Conservation (phyloP, 1,284 basidiomycete species). For the Microbotryomycetes sp. region DNA sequence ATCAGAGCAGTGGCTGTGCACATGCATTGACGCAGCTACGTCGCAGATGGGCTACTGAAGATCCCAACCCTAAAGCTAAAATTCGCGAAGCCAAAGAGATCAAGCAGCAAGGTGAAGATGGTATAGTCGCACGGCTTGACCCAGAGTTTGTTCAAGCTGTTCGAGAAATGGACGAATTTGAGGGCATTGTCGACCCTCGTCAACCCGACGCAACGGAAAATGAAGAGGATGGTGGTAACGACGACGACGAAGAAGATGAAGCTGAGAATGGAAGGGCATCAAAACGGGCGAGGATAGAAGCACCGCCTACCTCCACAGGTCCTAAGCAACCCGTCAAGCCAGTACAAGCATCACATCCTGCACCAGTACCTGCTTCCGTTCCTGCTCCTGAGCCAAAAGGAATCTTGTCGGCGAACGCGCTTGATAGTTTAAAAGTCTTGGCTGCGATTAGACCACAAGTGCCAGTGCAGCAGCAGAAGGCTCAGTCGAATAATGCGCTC, state of each 20-base stretch:
- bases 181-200: constrained; percentile 32
- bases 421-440: constrained; percentile 23
- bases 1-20: too few relatives aligned
- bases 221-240: constrained; percentile 28
- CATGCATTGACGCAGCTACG: not conserved
- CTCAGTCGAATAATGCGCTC: not conserved
- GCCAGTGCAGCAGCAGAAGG: not conserved
- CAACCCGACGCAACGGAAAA: constrained; percentile 18
- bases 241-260: constrained; percentile 27
- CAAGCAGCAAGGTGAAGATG: constrained; percentile 72
- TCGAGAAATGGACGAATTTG: constrained; percentile 38
- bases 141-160: constrained; percentile 86
- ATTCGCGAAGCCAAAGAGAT: constrained; percentile 73
- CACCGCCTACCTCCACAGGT: constrained; percentile 56
- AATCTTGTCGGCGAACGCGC: constrained; percentile 24
- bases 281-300: constrained; percentile 43
- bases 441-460: constrained; percentile 16
- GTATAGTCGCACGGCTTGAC: constrained; percentile 61
- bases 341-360: not conserved
- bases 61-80: constrained; percentile 85
- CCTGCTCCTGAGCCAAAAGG: constrained; percentile 1
- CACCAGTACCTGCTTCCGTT: not conserved
- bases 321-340: constrained; percentile 47
- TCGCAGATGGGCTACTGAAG: constrained; percentile 78
- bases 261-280: constrained; percentile 26